Evolutionary conservation across 495 filamentous ascomycete genomes (phyloP).

Genomic region (Penicillium simplicissimum): DNA sequence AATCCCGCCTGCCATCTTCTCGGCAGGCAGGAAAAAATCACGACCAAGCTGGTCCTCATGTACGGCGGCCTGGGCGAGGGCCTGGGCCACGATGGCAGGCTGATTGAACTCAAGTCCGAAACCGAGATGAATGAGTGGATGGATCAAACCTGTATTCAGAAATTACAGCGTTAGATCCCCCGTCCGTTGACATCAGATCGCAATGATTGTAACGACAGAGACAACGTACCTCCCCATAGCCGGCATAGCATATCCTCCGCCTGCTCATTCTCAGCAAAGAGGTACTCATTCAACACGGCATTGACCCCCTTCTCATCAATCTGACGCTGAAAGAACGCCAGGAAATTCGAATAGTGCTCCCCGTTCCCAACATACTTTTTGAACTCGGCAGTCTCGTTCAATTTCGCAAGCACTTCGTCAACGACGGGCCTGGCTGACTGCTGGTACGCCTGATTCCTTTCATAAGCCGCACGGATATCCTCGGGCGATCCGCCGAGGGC

Average conservation of each 20-base stretch:
- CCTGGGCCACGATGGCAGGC: constrained; percentile 80
- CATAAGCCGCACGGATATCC: constrained; percentile 58
- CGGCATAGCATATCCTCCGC: constrained; percentile 63
- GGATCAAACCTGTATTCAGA: constrained; percentile 60
- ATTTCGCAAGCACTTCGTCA: constrained; percentile 45
- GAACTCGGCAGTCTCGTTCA: constrained; percentile 55
- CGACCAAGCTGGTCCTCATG: constrained; percentile 52
- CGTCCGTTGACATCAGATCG: not conserved
- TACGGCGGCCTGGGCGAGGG: constrained; percentile 70
- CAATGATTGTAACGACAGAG: not conserved
- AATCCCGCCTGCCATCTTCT: constrained; percentile 47
- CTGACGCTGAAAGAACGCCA: constrained; percentile 71
- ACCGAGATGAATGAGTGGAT: constrained; percentile 83
- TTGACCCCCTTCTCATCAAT: constrained; percentile 63
- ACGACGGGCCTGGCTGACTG: constrained; percentile 44
- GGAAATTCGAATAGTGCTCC: constrained; percentile 64
- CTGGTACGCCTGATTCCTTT: constrained; percentile 63
- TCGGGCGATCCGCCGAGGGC: constrained; percentile 65
- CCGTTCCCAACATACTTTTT: constrained; percentile 51
- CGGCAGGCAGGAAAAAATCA: constrained; percentile 52
- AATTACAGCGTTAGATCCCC: not conserved
- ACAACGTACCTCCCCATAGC: constrained; percentile 52
- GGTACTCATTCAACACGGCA: constrained; percentile 59
- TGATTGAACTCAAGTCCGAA: constrained; percentile 81
- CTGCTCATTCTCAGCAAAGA: constrained; percentile 62